phyloP scores from a whole-genome alignment of 371 early-diverging fungal genomes.

The Umbelopsis sp. region DNA sequence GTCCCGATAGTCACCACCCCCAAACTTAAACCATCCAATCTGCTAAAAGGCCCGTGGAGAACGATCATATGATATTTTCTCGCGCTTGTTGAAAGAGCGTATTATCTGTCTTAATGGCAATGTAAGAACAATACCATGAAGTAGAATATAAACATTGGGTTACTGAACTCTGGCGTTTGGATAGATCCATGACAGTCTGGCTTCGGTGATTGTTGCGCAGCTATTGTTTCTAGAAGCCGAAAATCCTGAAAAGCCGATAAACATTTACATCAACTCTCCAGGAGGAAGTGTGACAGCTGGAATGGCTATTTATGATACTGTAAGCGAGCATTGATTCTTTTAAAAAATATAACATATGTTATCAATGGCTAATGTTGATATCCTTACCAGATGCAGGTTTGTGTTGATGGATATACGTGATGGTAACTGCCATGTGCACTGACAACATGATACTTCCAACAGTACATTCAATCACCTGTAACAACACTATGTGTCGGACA shows the following conservation, averaged over 20 bases:
- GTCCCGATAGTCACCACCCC: not conserved
- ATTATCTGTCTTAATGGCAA: constrained; percentile 94
- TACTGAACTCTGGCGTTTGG: not conserved
- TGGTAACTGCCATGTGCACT: not conserved
- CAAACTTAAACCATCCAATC: not conserved
- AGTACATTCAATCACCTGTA: constrained; percentile 93
- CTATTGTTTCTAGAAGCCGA: constrained; percentile 95
- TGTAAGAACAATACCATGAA: constrained; percentile 40
- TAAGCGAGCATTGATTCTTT: constrained; percentile 35
- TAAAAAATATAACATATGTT: not conserved
- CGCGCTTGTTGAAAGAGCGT: constrained; percentile 94
- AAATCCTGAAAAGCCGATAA: constrained; percentile 90
- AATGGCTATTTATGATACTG: constrained; percentile 92
- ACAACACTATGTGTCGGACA: constrained; percentile 96
- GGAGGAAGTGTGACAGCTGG: constrained; percentile 97
- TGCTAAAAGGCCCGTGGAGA: constrained; percentile 68
- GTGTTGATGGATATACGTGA: not conserved
- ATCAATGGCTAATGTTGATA: not conserved
- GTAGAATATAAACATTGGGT: no score
- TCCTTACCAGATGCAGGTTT: constrained; percentile 53
- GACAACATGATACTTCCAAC: constrained; percentile 25
- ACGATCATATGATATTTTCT: constrained; percentile 94
- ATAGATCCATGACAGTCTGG: constrained; percentile 81
- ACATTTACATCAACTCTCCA: constrained; percentile 95
- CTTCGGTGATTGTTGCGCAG: constrained; percentile 92